Base-by-base conservation (phyloP, 108 stramenopile genomes). In the Skeletonema costatum region DNA sequence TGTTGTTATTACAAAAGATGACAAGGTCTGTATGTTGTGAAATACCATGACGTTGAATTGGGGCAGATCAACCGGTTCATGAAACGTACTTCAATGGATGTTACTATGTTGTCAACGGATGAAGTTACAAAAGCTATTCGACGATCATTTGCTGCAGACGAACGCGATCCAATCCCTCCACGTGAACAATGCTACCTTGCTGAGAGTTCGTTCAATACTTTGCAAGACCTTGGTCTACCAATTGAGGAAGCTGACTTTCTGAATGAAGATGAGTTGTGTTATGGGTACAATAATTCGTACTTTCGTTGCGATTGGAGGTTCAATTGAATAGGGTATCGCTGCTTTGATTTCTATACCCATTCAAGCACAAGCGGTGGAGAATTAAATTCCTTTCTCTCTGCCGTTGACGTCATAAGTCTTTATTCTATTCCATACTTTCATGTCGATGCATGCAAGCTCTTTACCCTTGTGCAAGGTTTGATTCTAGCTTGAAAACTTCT, bases 101-200 rank as follows among this genome's bases (percentile, higher is more conserved):
- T 63, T 0, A 44, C 21, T 2, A 31, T 0, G 21, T 9, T 72
- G 19, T 12, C 60, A 32, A 5, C 42, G 30, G 5, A 7, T 14
- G 56, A 51, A 29, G 71, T 71, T 2, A 39, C 59, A 4, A 60
- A 71, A 39, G 71, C 71, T 36, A 63, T 72, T 14, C 32, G 31
- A 59, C 58, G 71, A 42, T 72, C 71, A 31, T 72, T 72, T 33
- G 71, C 71, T 12, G 71, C 53, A 48, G 71, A 72, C 36, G 71
- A 72, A 19, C 71, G 71, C n/a, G 71, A 63, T 72, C 59, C 60
- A 16, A 25, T 42, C 3, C 71, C 71, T 17, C 59, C 71, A 12
- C 35, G 60, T 4, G 42, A 72, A 8, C 71, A 72, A 48, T 72
- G 71, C 59, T 72, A 63, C 61, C 71, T 72, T 61, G 60, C 71